Evolutionary conservation across 2,329 filamentous ascomycete species (phyloP).

Genomic region (Aspergillus novofumigatus): DNA sequence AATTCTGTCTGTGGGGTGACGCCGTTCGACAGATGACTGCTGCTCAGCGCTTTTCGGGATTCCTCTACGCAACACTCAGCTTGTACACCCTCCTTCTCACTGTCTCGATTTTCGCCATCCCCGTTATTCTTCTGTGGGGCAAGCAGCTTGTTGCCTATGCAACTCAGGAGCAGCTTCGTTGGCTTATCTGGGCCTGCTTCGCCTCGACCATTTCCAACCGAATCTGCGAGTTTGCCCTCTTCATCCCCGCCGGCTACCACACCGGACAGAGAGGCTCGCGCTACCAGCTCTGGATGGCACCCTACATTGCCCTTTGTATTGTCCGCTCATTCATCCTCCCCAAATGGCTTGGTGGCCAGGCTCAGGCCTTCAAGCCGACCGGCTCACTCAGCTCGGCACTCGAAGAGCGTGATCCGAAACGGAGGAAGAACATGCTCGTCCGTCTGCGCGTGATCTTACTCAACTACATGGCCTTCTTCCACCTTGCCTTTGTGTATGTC

Average conservation of each 20-base stretch:
- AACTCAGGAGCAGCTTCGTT: constrained; percentile 51
- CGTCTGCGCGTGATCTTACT: constrained; percentile 53
- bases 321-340: constrained; percentile 57
- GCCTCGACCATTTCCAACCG: constrained; percentile 49
- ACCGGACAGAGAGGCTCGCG: constrained; percentile 55
- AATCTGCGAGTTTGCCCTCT: constrained; percentile 56
- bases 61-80: constrained; percentile 53
- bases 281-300: constrained; percentile 60
- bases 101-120: constrained; percentile 55
- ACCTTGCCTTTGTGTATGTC: constrained; percentile 53
- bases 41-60: constrained; percentile 57
- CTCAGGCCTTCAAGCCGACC: constrained; percentile 58
- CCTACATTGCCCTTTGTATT: constrained; percentile 57
- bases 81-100: constrained; percentile 55
- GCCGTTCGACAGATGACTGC: constrained; percentile 51
- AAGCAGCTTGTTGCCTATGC: constrained; percentile 56
- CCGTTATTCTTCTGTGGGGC: constrained; percentile 55
- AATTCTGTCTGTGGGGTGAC: constrained; percentile 56
- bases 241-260: constrained; percentile 56
- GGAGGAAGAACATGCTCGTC: constrained; percentile 42
- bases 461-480: constrained; percentile 55
- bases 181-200: constrained; percentile 56
- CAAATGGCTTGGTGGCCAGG: constrained; percentile 56
- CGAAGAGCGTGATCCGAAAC: constrained; percentile 52
- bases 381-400: constrained; percentile 54